Percentiles rank a stretch among this genome's conserved stretches.
phyloP scores from a whole-genome alignment of 192 early-diverging fungal genomes.

The Dissophora ornata region DNA sequence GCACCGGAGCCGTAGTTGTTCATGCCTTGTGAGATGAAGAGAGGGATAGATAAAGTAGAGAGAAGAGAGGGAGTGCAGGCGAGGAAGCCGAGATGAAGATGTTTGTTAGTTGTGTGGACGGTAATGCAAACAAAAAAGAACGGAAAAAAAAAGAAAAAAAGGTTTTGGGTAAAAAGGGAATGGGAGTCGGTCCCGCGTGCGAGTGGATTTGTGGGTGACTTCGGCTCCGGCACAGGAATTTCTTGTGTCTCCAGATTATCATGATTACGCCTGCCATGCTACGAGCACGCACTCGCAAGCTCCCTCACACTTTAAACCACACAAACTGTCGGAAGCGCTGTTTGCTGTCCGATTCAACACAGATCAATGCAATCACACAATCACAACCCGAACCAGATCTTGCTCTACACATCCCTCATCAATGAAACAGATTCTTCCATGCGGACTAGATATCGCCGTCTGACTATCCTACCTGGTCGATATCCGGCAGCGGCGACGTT shows the following conservation, averaged over 20 bases:
- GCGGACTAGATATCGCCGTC: no score
- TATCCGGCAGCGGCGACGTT: slow-evolving; percentile 24
- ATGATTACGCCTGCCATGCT: neutral
- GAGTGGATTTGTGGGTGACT: slow-evolving; percentile 10
- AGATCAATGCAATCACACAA: no score
- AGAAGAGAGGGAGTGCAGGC: neutral
- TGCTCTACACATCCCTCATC: no score
- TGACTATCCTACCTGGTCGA: slow-evolving; percentile 33
- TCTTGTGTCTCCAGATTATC: no score
- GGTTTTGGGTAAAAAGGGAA: no score
- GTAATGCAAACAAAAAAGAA: slow-evolving; percentile 6
- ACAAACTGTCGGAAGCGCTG: no score
- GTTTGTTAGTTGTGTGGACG: no score
- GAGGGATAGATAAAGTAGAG: neutral
- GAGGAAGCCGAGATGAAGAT: neutral
- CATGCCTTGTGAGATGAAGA: slow-evolving; percentile 28
- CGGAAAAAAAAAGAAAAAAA: neutral
- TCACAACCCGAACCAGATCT: no score
- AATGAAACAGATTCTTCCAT: no score
- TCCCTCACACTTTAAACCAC: slow-evolving; percentile 11
- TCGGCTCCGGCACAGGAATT: slow-evolving; percentile 17
- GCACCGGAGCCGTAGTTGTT: slow-evolving; percentile 45
- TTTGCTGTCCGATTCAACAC: no score
- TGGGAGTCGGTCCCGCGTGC: slow-evolving; percentile 1
- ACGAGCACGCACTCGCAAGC: no score